Conservation (phyloP, 2,329 filamentous ascomycete species). For the Trematosphaeria pertusa region DNA sequence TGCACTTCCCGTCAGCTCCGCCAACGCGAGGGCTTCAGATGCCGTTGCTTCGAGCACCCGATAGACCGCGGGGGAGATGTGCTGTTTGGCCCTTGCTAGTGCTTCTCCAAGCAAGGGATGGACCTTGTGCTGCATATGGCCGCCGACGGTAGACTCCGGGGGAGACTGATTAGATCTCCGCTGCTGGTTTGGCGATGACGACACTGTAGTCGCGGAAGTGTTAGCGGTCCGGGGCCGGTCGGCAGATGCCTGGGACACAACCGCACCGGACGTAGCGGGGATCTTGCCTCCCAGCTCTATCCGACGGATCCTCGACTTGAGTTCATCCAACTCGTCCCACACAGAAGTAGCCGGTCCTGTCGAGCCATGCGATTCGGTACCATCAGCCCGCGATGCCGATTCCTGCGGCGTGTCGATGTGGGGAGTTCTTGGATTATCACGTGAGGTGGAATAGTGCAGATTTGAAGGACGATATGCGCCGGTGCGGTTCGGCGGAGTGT, state of each 20-base stretch:
- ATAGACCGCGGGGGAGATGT: conserved; percentile 76
- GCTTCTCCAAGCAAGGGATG: conserved; percentile 84
- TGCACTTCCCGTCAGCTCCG: conserved; percentile 76
- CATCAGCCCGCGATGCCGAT: conserved; percentile 39
- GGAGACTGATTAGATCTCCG: conserved; percentile 58
- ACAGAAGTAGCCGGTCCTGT: conserved; percentile 90
- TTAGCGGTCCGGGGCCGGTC: conserved; percentile 90
- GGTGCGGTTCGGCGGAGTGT: conserved; percentile 43
- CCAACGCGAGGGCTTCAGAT: conserved; percentile 79
- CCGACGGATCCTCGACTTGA: conserved; percentile 90
- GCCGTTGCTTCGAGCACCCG: conserved; percentile 81
- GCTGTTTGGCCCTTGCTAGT: conserved; percentile 75
- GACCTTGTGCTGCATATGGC: conserved; percentile 60
- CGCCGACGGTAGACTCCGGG: conserved; percentile 52
- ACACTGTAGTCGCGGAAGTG: conserved; percentile 89
- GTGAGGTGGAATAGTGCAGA: conserved; percentile 43
- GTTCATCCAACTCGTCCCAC: conserved; percentile 95
- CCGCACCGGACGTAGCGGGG: conserved; percentile 80
- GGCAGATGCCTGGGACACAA: conserved; percentile 67
- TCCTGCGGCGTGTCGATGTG: conserved; percentile 36
- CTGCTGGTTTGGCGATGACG: conserved; percentile 81
- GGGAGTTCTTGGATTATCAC: conserved; percentile 36
- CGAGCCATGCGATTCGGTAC: conserved; percentile 84
- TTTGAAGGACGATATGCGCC: conserved; percentile 45
- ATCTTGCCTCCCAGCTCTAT: conserved; percentile 90